Conservation (phyloP, 2,329 filamentous ascomycete genomes). For the Penicillium carneum region DNA sequence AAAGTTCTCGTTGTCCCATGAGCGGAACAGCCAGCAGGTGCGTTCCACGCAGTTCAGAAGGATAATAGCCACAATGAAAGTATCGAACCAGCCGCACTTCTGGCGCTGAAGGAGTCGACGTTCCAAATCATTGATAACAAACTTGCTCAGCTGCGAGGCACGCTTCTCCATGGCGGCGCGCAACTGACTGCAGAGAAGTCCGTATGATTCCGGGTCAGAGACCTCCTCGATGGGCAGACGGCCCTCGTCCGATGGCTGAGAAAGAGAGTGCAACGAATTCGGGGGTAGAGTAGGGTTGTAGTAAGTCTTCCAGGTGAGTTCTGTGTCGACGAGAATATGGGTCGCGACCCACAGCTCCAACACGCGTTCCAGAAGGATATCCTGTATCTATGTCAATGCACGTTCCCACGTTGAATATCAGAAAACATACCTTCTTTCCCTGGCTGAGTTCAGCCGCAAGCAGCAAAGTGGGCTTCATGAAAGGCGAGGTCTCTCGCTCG, state of each 20-base stretch:
- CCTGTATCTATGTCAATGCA: slow-evolving; percentile 10
- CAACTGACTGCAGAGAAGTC: slow-evolving; percentile 62
- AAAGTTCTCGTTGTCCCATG: slow-evolving; percentile 57
- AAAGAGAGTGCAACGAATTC: slow-evolving; percentile 47
- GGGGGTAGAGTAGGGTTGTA: slow-evolving; percentile 54
- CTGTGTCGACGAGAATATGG: slow-evolving; percentile 60
- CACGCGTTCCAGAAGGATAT: slow-evolving; percentile 53
- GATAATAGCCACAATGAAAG: slow-evolving; percentile 66
- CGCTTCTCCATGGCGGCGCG: slow-evolving; percentile 64
- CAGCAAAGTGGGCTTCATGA: slow-evolving; percentile 60
- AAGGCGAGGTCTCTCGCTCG: slow-evolving; percentile 58
- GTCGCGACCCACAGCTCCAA: slow-evolving; percentile 66
- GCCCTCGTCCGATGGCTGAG: slow-evolving; percentile 50
- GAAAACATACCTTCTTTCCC: slow-evolving; percentile 47
- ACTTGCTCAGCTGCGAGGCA: slow-evolving; percentile 60
- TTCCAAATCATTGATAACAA: slow-evolving; percentile 67
- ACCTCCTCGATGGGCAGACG: slow-evolving; percentile 51
- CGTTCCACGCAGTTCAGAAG: slow-evolving; percentile 66
- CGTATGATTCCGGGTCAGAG: slow-evolving; percentile 55
- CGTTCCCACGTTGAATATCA: background rate
- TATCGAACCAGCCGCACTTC: slow-evolving; percentile 64
- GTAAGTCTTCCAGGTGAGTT: slow-evolving; percentile 59
- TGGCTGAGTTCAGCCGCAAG: slow-evolving; percentile 49
- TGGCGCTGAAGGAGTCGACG: slow-evolving; percentile 65
- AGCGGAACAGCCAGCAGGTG: slow-evolving; percentile 65